These are phyloP conservation scores for Singerocomus inundabilis DNA, from an alignment of 1,284 basidiomycete genomes.

Conservation along the genomic window DNA sequence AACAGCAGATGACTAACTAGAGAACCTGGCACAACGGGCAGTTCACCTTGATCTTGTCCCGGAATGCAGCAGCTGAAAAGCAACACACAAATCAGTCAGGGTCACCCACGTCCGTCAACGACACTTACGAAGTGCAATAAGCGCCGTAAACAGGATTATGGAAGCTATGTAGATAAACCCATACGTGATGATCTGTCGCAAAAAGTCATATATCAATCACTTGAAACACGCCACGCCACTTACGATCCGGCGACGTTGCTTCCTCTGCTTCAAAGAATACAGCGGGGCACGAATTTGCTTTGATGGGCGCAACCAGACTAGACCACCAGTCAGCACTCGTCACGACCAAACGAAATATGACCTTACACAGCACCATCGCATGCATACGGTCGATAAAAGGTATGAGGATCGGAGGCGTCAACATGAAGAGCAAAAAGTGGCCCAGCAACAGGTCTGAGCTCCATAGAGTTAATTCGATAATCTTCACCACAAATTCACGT, in stretches of 20 bases:
- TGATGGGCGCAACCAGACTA: slow-evolving; percentile 83
- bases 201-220: slow-evolving; percentile 5
- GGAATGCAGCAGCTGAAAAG: slow-evolving; percentile 58
- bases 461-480: slow-evolving; percentile 80
- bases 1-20: slow-evolving; percentile 40
- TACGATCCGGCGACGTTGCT: slow-evolving; percentile 85
- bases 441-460: slow-evolving; percentile 71
- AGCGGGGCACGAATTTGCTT: slow-evolving; percentile 93
- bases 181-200: slow-evolving; percentile 66
- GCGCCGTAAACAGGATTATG: slow-evolving; percentile 73
- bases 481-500: slow-evolving; percentile 88
- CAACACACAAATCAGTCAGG: neutral
- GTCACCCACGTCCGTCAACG: neutral
- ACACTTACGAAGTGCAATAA: slow-evolving; percentile 74
- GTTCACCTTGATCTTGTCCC: slow-evolving; percentile 52
- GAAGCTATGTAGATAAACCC: slow-evolving; percentile 73
- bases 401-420: slow-evolving; percentile 70
- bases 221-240: slow-evolving; percentile 26
- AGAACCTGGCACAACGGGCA: slow-evolving; percentile 70
- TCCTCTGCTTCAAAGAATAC: slow-evolving; percentile 86
- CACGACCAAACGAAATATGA: slow-evolving; percentile 16
- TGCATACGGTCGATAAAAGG: slow-evolving; percentile 78
- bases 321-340: slow-evolving; percentile 15
- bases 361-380: slow-evolving; percentile 70
- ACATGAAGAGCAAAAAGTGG: slow-evolving; percentile 70